Conservation (phyloP, 495 filamentous ascomycete species). For the Penicillium ucsense region DNA sequence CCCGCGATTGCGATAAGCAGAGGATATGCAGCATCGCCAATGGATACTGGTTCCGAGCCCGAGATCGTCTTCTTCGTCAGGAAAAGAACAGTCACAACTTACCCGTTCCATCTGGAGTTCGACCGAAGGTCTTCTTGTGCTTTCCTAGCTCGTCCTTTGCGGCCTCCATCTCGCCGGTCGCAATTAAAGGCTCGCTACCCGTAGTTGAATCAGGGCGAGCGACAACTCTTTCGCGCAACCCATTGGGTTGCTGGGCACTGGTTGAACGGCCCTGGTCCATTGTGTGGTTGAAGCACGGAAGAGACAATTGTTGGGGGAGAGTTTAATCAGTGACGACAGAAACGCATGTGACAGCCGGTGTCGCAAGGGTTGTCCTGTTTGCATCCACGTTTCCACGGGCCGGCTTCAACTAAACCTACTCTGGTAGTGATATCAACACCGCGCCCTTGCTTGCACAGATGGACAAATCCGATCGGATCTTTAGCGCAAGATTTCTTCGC, state of each 20-base stretch:
- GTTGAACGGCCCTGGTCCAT: slow-evolving; percentile 39
- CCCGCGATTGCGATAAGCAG: not conserved
- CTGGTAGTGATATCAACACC: not conserved
- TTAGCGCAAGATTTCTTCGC: no score
- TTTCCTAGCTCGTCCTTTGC: slow-evolving; percentile 36
- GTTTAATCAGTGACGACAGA: slow-evolving; percentile 9
- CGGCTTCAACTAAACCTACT: slow-evolving; percentile 1
- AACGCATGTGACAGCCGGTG: slow-evolving; percentile 26
- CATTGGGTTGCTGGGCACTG: slow-evolving; percentile 31
- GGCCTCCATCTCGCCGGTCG: slow-evolving; percentile 27
- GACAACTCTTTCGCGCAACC: slow-evolving; percentile 38
- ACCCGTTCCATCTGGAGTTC: slow-evolving; percentile 86
- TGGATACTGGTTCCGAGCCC: no score
- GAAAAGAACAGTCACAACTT: slow-evolving; percentile 22
- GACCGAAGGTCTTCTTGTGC: slow-evolving; percentile 72
- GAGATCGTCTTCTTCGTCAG: no score
- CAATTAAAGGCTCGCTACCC: slow-evolving; percentile 23
- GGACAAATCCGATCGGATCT: no score
- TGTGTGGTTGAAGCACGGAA: slow-evolving; percentile 15
- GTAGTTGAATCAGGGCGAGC: slow-evolving; percentile 26
- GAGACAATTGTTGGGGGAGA: slow-evolving; percentile 7
- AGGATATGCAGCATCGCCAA: not conserved
- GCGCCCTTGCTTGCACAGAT: not conserved
- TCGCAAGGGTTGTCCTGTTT: slow-evolving; percentile 13
- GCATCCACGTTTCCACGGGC: slow-evolving; percentile 3